Percentiles rank a stretch among this genome's conserved stretches.
Conservation (phyloP, 331 rosid species). For the Rhamnella rubrinervis region DNA sequence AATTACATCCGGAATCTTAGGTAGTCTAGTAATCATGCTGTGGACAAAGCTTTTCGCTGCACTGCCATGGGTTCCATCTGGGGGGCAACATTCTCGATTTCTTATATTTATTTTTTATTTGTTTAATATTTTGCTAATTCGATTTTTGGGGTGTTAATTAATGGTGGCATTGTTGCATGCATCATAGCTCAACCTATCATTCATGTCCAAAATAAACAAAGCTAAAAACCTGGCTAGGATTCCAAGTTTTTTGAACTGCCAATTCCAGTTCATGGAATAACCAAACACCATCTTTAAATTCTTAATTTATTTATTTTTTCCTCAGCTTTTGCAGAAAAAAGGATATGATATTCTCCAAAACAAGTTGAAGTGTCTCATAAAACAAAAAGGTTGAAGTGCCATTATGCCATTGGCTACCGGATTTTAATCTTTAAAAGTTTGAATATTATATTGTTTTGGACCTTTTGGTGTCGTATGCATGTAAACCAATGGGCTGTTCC, state of each 20-base stretch:
- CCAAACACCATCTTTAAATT: neutral
- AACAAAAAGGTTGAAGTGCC: conserved; percentile 4
- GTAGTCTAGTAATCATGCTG: neutral
- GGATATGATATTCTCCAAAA: neutral
- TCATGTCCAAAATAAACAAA: neutral
- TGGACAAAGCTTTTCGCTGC: conserved; percentile 20
- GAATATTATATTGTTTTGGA: neutral
- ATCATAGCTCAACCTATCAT: neutral
- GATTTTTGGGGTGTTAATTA: neutral
- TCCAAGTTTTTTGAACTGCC: conserved; percentile 19
- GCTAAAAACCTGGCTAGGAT: neutral
- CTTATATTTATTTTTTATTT: conserved; percentile 9
- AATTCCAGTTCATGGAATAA: conserved; percentile 2
- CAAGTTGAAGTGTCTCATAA: conserved; percentile 12
- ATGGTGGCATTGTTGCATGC: neutral
- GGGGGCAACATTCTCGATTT: conserved; percentile 12
- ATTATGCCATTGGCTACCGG: neutral
- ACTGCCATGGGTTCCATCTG: conserved; percentile 9
- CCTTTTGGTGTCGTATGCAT: no score
- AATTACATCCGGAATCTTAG: conserved; percentile 16
- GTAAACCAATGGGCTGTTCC: neutral
- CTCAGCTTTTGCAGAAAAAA: conserved; percentile 14
- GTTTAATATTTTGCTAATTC: conserved; percentile 10
- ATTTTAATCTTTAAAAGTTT: neutral
- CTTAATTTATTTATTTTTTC: neutral